Conservation (phyloP, 2,329 filamentous ascomycete genomes). For the Exophiala bonariae region DNA sequence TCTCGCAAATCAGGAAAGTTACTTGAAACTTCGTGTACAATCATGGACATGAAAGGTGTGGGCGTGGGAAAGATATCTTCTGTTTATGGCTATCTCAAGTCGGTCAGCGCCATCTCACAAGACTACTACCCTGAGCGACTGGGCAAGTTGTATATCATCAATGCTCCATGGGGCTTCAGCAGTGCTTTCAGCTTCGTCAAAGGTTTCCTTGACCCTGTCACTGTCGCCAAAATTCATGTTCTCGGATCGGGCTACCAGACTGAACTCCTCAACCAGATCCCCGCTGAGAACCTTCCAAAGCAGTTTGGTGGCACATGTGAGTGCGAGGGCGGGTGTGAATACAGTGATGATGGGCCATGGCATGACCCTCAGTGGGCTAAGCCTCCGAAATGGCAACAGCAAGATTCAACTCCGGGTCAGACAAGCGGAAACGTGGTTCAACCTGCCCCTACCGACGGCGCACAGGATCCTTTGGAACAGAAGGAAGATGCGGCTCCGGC, state of each 20-base stretch:
- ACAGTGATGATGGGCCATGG: slow-evolving; percentile 93
- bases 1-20: slow-evolving; percentile 87
- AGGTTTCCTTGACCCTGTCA: slow-evolving; percentile 94
- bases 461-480: slow-evolving; percentile 15
- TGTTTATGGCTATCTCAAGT: slow-evolving; percentile 84
- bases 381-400: slow-evolving; percentile 45
- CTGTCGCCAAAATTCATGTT: slow-evolving; percentile 92
- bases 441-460: slow-evolving; percentile 17
- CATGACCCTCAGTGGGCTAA: slow-evolving; percentile 47
- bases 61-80: slow-evolving; percentile 76
- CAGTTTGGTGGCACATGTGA: slow-evolving; percentile 81
- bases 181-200: slow-evolving; percentile 83
- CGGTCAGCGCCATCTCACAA: slow-evolving; percentile 86
- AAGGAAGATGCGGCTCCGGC: slow-evolving; percentile 9
- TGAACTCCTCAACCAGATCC: slow-evolving; percentile 81
- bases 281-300: slow-evolving; percentile 84
- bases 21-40: slow-evolving; percentile 95
- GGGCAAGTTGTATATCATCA: slow-evolving; percentile 96
- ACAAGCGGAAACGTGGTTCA: slow-evolving; percentile 17
- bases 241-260: slow-evolving; percentile 78
- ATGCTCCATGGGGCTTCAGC: slow-evolving; percentile 94
- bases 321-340: slow-evolving; percentile 77
- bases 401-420: slow-evolving; percentile 23
- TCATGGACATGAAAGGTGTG: slow-evolving; percentile 97
- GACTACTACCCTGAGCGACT: slow-evolving; percentile 99